Base-by-base conservation (phyloP, 2,329 filamentous ascomycete species). In the Rasamsonia emersonii region DNA sequence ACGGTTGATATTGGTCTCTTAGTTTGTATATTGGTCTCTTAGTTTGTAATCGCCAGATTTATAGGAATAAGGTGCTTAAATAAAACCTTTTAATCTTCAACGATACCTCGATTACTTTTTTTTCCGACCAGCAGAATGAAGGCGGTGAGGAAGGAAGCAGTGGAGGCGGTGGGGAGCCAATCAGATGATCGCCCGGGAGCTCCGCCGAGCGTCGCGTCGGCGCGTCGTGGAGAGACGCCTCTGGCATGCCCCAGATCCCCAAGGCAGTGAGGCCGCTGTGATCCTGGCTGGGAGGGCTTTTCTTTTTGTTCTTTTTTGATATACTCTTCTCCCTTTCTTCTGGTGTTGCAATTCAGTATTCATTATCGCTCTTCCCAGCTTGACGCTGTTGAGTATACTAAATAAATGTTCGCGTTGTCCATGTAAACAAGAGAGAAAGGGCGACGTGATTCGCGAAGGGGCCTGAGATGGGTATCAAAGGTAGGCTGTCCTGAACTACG, bases 391-490 rank as follows among this genome's bases (percentile, higher is more conserved):
- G n/a, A n/a, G n/a, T n/a, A n/a, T n/a, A n/a, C n/a, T n/a, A n/a
- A n/a, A n/a, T n/a, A n/a, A n/a, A n/a, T n/a, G n/a, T n/a, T 42
- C 40, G 30, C 42, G 37, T 34, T 35, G 36, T 44, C 31, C 39
- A 39, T 44, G 38, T 52, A 48, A 46, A 48, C 44, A 42, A 40
- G 28, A 43, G 42, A 48, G 47, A 24, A 24, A 13, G 49, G 43
- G 44, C 48, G 44, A 44, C 45, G 37, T 46, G 47, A 47, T 35
- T 37, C 37, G 45, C 23, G 38, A 47, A 33, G 38, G 50, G 46
- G 42, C 43, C 40, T 47, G 49, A 46, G 28, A 65, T 65, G 62
- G 62, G 62, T 38, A 66, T 66, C 41, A 58, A 63, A 57, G 62
- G 62, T 61, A 49, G 24, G 45, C 31, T 21, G 26, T 21, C 28